These are phyloP conservation scores for Septoria linicola DNA, from an alignment of 2,329 filamentous ascomycete genomes.

Conservation along the genomic window DNA sequence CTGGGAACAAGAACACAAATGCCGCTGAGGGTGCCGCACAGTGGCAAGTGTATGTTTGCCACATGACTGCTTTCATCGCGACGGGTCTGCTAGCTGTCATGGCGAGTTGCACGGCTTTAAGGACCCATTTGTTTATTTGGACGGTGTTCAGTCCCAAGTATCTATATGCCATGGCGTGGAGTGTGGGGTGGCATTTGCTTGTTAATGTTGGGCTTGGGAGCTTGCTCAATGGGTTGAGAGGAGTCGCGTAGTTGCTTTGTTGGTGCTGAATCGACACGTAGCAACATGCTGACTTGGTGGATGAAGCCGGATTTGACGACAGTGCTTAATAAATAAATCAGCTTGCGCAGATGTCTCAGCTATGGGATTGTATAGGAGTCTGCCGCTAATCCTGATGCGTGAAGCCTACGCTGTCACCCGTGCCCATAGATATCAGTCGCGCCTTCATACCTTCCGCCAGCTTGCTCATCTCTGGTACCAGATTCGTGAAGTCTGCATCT, in stretches of 20 bases:
- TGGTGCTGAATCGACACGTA: too few relatives aligned
- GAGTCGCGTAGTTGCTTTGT: constrained; percentile 9
- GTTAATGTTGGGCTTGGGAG: constrained; percentile 63
- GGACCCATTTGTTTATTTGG: constrained; percentile 96
- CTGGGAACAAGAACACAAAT: neutral
- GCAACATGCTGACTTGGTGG: too few relatives aligned
- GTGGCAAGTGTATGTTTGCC: constrained; percentile 53
- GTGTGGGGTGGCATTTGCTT: constrained; percentile 72
- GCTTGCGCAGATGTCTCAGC: too few relatives aligned
- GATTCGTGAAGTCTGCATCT: constrained; percentile 54
- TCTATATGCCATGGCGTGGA: constrained; percentile 88
- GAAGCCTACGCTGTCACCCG: constrained; percentile 62
- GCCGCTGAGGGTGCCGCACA: constrained; percentile 23
- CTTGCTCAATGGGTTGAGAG: constrained; percentile 14
- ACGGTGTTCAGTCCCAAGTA: constrained; percentile 98
- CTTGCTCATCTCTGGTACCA: constrained; percentile 42
- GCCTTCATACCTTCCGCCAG: constrained; percentile 64
- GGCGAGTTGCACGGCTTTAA: constrained; percentile 77
- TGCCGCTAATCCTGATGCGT: constrained; percentile 54
- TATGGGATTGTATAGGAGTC: too few relatives aligned
- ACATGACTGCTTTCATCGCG: constrained; percentile 70
- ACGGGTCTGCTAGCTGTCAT: constrained; percentile 71
- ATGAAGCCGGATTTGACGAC: too few relatives aligned
- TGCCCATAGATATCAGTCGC: constrained; percentile 62
- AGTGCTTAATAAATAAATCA: too few relatives aligned